Evolutionary conservation across 2,329 filamentous ascomycete genomes (phyloP), one percentile per base, ranked within the genome.

Genomic region (Aspergillus tamarii): DNA sequence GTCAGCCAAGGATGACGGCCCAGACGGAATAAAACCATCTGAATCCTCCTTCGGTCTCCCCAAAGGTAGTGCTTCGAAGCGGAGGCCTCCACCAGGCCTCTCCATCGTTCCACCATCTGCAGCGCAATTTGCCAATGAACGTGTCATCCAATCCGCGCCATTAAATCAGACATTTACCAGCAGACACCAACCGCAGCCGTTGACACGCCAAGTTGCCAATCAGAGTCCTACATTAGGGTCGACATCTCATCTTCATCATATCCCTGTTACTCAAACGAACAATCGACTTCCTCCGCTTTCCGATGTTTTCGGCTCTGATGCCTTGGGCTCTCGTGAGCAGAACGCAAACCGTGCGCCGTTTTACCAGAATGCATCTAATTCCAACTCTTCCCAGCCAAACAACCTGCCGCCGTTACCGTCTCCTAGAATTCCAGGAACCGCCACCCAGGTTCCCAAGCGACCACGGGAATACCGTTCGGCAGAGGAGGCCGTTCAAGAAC

Each of bases 41-140:
- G 82, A 85, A 55, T 76, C 81, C 56, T 73, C 78, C 23, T 78
- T 81, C 64, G 76, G 75, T 21, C 60, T 74, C 61, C 68, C 76
- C 61, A 75, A 70, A 69, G 72, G 65, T 80, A 81, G 71, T 81
- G 85, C 60, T 63, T 74, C 73, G 39, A 78, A 76, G 78, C 84
- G 70, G 86, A 89, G 73, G 77, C 87, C 88, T 64, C 95, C 95
- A 45, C 92, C 93, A 1, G 94, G 94, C 52, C 84, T 99, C 56
- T 96, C 93, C 62, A 99, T 99, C 70, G 91, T 96, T n/a, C 91
- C 95, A 30, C 95, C 95, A 1, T 93, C 93, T 7, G 93, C 96
- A 68, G 89, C 95, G 70, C 91, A 94, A 66, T 98, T 98, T 74
- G 92, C 94, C 71, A 89, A 93, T 73, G 95, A 99, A 83, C 87